Evolutionary conservation across 1,284 basidiomycete genomes (phyloP), one percentile per base, ranked within the genome.

Genomic region (Ceratobasidium sp.): DNA sequence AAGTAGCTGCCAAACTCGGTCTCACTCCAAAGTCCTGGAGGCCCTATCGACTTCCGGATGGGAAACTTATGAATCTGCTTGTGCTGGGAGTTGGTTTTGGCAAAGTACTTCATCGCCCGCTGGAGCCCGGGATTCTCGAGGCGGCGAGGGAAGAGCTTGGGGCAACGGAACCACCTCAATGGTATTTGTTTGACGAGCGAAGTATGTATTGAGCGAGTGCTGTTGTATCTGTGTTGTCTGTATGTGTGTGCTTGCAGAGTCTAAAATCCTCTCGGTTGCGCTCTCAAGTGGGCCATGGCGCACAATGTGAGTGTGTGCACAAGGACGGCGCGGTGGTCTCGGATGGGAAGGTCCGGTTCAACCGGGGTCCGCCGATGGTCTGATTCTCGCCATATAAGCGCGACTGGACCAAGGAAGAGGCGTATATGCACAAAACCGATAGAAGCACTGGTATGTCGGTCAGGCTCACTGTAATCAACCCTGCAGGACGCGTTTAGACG

Each of bases 351-450:
- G 78, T 97, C 81, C 91, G 91, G 82, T 91, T 95, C 70, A 96
- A 98, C 86, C 94, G 96, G 79, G 98, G 97, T 79, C 98, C 97
- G 59, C 96, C 97, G 68, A 99, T 99, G 41, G 84, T 94, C 82
- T 98, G 95, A 94, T 97, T 96, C 67, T 96, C 96, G 78, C 97
- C 97, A 55, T 99, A 99, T 86, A 97, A 98, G 85, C 96, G 97
- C 84, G 95, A 97, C 85, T 87, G 99, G 85, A 99, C 97, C 85
- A 97, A 96, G 88, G 98, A 99, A 86, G 97, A 99, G 86, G 97
- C 96, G 16, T 99, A 98, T 88, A 99, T 99, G 85, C 96, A 98
- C 88, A 98, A 98, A 86, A 92, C 99, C 80, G 97, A 99, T 82
- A 94, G 91, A 18, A 97, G 96, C 57, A 99, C 97, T 60, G 97